Percentiles rank a stretch among this genome's conserved stretches.
These are phyloP conservation scores for Colletotrichum gloeosporioides DNA, from an alignment of 2,329 filamentous ascomycete species.

Conservation along the genomic window DNA sequence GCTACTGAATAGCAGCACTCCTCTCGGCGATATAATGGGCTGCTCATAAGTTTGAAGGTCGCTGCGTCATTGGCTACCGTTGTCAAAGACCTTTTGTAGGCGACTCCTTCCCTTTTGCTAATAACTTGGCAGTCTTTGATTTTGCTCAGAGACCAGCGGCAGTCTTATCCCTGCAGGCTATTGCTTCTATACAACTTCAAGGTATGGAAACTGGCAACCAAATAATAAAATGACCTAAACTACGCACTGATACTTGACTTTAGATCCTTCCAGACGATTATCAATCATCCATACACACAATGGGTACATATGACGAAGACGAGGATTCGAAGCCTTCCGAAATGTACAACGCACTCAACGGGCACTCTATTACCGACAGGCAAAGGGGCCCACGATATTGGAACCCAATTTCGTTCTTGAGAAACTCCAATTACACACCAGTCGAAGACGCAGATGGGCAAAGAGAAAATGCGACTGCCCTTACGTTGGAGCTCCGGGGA, in stretches of 20 bases:
- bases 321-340: background rate
- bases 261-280: fast-evolving
- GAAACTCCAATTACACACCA: background rate
- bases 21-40: background rate
- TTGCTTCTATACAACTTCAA: background rate
- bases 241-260: background rate
- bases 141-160: background rate
- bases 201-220: too few relatives aligned
- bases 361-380: background rate
- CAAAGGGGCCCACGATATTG: background rate
- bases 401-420: background rate
- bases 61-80: background rate
- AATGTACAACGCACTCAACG: background rate
- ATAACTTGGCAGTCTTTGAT: background rate
- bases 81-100: background rate
- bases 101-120: background rate
- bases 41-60: background rate
- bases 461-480: background rate
- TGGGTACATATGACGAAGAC: background rate
- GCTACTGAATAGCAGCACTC: background rate
- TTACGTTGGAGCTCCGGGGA: background rate
- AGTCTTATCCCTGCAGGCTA: background rate
- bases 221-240: too few relatives aligned
- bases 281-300: fast-evolving
- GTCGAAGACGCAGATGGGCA: background rate